These are phyloP conservation scores for Epichloe amarillans DNA, from an alignment of 2,329 filamentous ascomycete species.

Conservation along the genomic window DNA sequence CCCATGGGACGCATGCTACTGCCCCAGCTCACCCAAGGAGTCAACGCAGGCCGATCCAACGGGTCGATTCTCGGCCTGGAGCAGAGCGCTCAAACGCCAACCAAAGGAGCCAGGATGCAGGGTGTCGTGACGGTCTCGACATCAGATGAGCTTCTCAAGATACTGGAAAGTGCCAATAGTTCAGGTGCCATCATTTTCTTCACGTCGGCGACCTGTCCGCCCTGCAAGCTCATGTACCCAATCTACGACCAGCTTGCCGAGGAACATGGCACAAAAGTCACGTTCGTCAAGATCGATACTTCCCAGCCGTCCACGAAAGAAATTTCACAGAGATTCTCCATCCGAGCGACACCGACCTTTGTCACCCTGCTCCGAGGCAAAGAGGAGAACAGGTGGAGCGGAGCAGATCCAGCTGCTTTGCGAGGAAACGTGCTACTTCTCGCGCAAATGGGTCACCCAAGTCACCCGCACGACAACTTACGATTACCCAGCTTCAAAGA, in stretches of 20 bases:
- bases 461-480: slow-evolving; percentile 62
- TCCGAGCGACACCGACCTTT: slow-evolving; percentile 77
- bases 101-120: slow-evolving; percentile 2
- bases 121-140: slow-evolving; percentile 48
- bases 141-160: slow-evolving; percentile 15
- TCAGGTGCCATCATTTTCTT: slow-evolving; percentile 81
- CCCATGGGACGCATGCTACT: slow-evolving; percentile 81
- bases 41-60: slow-evolving; percentile 34
- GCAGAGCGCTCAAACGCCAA: slow-evolving; percentile 19
- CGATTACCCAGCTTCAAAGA: slow-evolving; percentile 57
- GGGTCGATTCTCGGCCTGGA: slow-evolving; percentile 41
- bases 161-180: slow-evolving; percentile 43
- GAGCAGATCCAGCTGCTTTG: slow-evolving; percentile 56
- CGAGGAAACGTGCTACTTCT: slow-evolving; percentile 60
- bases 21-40: slow-evolving; percentile 47
- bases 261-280: slow-evolving; percentile 53
- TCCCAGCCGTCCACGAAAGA: slow-evolving; percentile 48
- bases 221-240: slow-evolving; percentile 74
- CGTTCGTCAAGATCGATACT: slow-evolving; percentile 75
- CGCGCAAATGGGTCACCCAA: slow-evolving; percentile 59
- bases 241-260: slow-evolving; percentile 67
- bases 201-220: slow-evolving; percentile 74
- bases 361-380: slow-evolving; percentile 68
- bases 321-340: slow-evolving; percentile 49
- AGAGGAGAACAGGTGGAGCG: slow-evolving; percentile 68